A percentile compares a stretch with the other conserved stretches of the same genome.
Conservation (phyloP, 805 yeast genomes). For the Scheffersomyces amazonensis region DNA sequence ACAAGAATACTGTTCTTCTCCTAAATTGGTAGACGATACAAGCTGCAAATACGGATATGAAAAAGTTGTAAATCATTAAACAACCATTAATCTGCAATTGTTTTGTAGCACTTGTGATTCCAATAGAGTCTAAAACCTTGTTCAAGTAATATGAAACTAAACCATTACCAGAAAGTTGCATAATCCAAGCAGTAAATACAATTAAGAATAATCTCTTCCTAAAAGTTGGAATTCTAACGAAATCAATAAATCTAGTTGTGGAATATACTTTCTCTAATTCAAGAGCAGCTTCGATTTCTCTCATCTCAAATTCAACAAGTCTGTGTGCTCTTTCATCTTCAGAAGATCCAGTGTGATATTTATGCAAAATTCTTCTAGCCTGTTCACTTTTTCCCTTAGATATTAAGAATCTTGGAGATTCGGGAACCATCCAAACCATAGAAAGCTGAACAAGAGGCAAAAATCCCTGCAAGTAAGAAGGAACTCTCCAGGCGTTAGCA, state of each 20-base stretch:
- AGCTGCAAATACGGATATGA: slow-evolving; percentile 20
- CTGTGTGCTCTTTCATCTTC: slow-evolving; percentile 20
- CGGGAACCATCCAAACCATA: slow-evolving; percentile 42
- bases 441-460: slow-evolving; percentile 42
- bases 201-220: slow-evolving; percentile 40
- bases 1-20: slow-evolving; percentile 25
- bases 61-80: slow-evolving; percentile 46
- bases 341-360: slow-evolving; percentile 37
- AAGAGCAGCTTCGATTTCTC: slow-evolving; percentile 37
- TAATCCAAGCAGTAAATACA: slow-evolving; percentile 28
- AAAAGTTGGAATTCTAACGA: slow-evolving; percentile 34
- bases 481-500: too few relatives aligned
- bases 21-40: slow-evolving; percentile 18
- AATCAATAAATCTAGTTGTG: slow-evolving; percentile 34
- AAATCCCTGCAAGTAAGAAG: too few relatives aligned
- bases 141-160: slow-evolving; percentile 50
- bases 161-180: slow-evolving; percentile 52
- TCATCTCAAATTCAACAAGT: slow-evolving; percentile 35
- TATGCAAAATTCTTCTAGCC: slow-evolving; percentile 40
- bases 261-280: slow-evolving; percentile 37
- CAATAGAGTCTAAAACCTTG: slow-evolving; percentile 50
- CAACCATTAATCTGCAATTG: slow-evolving; percentile 52
- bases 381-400: slow-evolving; percentile 39
- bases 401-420: slow-evolving; percentile 46
- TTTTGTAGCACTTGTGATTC: slow-evolving; percentile 42